Base-by-base conservation (phyloP, 768 basidiomycete species). In the Leccinum incarnatum region DNA sequence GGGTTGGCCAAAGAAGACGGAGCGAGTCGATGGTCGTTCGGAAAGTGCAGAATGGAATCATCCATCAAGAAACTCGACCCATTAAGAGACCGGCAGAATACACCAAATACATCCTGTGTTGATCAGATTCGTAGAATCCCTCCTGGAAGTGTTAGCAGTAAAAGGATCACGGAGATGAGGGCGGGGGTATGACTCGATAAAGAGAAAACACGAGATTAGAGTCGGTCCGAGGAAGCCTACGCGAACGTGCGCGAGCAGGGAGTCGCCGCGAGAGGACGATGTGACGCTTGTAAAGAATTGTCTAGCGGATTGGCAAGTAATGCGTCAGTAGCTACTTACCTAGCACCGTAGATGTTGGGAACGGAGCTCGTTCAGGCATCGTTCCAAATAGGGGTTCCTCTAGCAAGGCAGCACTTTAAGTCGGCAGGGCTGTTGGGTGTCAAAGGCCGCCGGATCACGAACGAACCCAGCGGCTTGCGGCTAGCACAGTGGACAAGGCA, bases 231-330 rank as follows among this genome's bases (percentile, higher is more conserved):
- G 15, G 36, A 32, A 51, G 53, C 23, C 23, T 25, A 37, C 3
- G 23, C 25, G 30, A 53, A 55, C 52, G 59, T 62, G 59, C 55
- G 47, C 53, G 6, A 7, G 40, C 8, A 10, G 25, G 29, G 21
- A 23, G 29, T 52, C 58, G n/a, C n/a, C 29, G 15, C 21, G 27
- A 27, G 37, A 10, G 1, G 40, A 9, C 5, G 2, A 40, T 29
- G 19, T 32, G 34, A 12, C 5, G 21, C 10, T 17, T 17, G 27
- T 29, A 27, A 19, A 19, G 7, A 21, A 8, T 23, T 14, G 42
- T 46, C 17, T 21, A 15, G 25, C 12, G 3, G 32, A 55, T 21
- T 53, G 30, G 49, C 21, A 30, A 46, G 15, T 36, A 42, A 23
- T 34, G n/a, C 15, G 27, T 40, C 34, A 5, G 27, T n/a, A 10